phyloP scores from a whole-genome alignment of 768 basidiomycete species.

The Strobilomyces dryophilus region DNA sequence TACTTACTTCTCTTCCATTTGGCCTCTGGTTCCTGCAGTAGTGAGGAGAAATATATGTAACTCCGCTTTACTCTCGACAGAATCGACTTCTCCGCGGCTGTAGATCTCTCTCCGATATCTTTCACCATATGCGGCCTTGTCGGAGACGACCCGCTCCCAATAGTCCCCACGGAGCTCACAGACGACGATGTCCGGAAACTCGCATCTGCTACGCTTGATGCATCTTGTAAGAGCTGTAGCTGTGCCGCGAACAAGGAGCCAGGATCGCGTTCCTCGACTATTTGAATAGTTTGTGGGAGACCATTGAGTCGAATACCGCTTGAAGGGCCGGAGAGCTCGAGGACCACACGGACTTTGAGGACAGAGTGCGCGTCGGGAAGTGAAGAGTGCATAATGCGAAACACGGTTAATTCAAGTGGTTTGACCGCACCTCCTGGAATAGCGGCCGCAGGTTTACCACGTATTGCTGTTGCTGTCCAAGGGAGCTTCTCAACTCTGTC shows the following conservation, averaged over 20 bases:
- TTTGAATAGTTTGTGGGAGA: slow-evolving; percentile 61
- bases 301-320: slow-evolving; percentile 86
- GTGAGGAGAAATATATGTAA: slow-evolving; percentile 97
- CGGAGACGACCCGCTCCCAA: slow-evolving; percentile 32
- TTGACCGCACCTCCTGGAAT: slow-evolving; percentile 31
- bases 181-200: slow-evolving; percentile 69
- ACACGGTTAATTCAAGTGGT: slow-evolving; percentile 47
- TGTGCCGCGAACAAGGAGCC: slow-evolving; percentile 39
- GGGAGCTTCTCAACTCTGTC: slow-evolving; percentile 68
- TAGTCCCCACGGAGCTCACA: slow-evolving; percentile 45
- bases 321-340: slow-evolving; percentile 77
- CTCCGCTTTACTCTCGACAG: slow-evolving; percentile 81
- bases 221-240: slow-evolving; percentile 62
- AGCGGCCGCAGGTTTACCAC: slow-evolving; percentile 34
- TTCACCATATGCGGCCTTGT: slow-evolving; percentile 33
- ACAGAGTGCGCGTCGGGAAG: slow-evolving; percentile 72
- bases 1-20: slow-evolving; percentile 89
- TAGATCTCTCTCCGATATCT: slow-evolving; percentile 43
- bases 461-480: slow-evolving; percentile 63
- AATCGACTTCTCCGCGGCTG: slow-evolving; percentile 78
- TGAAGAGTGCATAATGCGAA: slow-evolving; percentile 69
- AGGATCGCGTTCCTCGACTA: slow-evolving; percentile 65
- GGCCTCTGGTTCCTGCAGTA: slow-evolving; percentile 95
- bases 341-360: slow-evolving; percentile 71
- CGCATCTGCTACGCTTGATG: slow-evolving; percentile 60